Conservation (phyloP, 2,329 filamentous ascomycete species). For the Xylaria multiplex region DNA sequence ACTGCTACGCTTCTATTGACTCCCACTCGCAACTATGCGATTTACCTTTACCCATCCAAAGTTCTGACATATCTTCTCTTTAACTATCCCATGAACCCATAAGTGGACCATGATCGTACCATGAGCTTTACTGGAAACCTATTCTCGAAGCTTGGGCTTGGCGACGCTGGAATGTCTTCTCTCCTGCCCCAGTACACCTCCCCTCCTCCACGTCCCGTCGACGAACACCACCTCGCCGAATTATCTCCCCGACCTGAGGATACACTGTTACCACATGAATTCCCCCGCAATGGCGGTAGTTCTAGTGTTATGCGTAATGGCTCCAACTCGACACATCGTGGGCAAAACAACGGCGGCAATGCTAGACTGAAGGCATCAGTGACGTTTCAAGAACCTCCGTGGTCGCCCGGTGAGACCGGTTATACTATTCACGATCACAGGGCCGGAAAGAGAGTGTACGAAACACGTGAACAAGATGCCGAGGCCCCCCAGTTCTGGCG, state of each 20-base stretch:
- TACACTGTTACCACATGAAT: slow-evolving; percentile 39
- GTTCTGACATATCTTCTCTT: slow-evolving; percentile 2
- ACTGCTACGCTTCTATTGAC: too few relatives aligned
- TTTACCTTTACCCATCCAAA: not conserved
- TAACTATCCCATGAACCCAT: slow-evolving; percentile 1
- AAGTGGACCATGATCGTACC: slow-evolving; percentile 6
- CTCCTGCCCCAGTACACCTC: slow-evolving; percentile 40
- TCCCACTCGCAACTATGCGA: not conserved
- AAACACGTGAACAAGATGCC: slow-evolving; percentile 20
- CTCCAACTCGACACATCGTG: slow-evolving; percentile 5
- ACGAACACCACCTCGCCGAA: slow-evolving; percentile 47
- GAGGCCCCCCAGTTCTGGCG: slow-evolving; percentile 40
- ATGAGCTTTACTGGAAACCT: slow-evolving; percentile 45
- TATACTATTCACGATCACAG: slow-evolving; percentile 29
- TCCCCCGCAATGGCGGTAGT: not conserved
- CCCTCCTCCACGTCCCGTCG: slow-evolving; percentile 34
- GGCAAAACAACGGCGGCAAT: slow-evolving; percentile 16
- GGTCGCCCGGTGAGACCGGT: slow-evolving; percentile 30
- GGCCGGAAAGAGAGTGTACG: slow-evolving; percentile 17
- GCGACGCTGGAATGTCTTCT: slow-evolving; percentile 41
- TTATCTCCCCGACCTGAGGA: slow-evolving; percentile 47
- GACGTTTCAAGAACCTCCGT: slow-evolving; percentile 34
- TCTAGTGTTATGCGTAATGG: not conserved
- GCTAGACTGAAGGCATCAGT: slow-evolving; percentile 40
- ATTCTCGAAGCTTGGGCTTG: slow-evolving; percentile 44